Conservation (phyloP, 2,329 filamentous ascomycete species). For the Ophiobolus disseminans region DNA sequence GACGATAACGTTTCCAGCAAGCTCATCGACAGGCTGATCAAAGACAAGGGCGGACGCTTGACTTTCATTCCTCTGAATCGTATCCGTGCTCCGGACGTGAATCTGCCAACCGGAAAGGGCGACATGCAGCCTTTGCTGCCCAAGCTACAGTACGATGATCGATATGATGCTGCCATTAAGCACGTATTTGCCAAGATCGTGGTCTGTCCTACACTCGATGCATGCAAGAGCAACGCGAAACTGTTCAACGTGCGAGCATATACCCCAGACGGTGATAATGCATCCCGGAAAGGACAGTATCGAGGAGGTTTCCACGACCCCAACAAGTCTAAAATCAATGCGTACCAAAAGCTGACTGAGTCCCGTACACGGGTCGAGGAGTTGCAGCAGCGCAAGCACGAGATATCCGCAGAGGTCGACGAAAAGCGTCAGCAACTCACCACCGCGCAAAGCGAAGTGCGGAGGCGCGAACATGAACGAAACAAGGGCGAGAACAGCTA, state of each 20-base stretch:
- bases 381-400: conserved; percentile 67
- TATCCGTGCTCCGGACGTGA: conserved; percentile 72
- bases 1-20: conserved; percentile 85
- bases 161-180: conserved; percentile 84
- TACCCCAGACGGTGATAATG: conserved; percentile 91
- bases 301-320: conserved; percentile 94
- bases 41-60: conserved; percentile 80
- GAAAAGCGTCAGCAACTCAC: conserved; percentile 89
- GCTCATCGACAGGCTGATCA: conserved; percentile 79
- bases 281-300: conserved; percentile 93
- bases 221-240: conserved; percentile 89
- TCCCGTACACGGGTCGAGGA: conserved; percentile 78
- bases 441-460: conserved; percentile 79
- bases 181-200: conserved; percentile 97
- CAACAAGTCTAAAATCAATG: conserved; percentile 84
- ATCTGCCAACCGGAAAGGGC: conserved; percentile 82
- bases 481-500: conserved; percentile 82
- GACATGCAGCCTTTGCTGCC: conserved; percentile 87
- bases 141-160: conserved; percentile 79
- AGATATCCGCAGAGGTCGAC: conserved; percentile 75
- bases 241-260: conserved; percentile 93
- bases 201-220: conserved; percentile 86
- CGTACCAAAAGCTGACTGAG: conserved; percentile 75
- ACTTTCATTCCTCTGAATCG: conserved; percentile 95
- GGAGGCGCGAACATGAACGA: conserved; percentile 81